Evolutionary conservation across 2,329 filamentous ascomycete species (phyloP), one percentile per base, ranked within the genome.

Genomic region (Paramyrothecium roridum): DNA sequence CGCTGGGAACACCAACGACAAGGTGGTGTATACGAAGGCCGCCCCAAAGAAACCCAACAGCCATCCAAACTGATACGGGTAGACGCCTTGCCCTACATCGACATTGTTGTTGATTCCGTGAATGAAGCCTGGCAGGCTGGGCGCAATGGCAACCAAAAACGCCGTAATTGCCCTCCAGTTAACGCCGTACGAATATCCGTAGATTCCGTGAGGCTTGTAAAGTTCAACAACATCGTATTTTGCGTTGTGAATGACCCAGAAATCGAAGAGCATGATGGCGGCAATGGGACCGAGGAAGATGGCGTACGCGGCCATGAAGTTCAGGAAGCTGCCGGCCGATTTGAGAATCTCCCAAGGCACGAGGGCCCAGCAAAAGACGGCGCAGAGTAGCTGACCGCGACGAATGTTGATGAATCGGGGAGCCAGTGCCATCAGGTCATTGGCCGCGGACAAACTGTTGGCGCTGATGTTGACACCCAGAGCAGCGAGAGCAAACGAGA

Each of bases 121-220:
- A 40, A 54, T 46, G 52, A 73, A 70, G 13, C 71, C 71, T 3
- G 71, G 70, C 50, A 74, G 57, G 2, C 66, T 66, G 1, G 71
- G 71, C 3, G 59, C 59, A 4, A 67, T 65, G 17, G 66, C 67
- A 43, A 64, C 60, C 17, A 67, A 53, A 63, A 71, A 72, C 58
- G 68, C 63, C 10, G 63, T 62, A 20, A 63, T 52, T 3, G 70
- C 66, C 20, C 67, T 59, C 67, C 66, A 68, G 43, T 70, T 70
- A 26, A 64, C 54, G 1, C 66, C 67, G 13, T 53, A 54, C 2
- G 59, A 62, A 47, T 63, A 70, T 63, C 65, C 66, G 56, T 70
- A 70, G 55, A 72, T 72, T 55, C 74, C 74, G 45, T 69, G 57
- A 11, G 70, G 71, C 46, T 72, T 62, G 63, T 78, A 78, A 48